Evolutionary conservation across 495 filamentous ascomycete species (phyloP).

Genomic region (Lindgomyces ingoldianus): DNA sequence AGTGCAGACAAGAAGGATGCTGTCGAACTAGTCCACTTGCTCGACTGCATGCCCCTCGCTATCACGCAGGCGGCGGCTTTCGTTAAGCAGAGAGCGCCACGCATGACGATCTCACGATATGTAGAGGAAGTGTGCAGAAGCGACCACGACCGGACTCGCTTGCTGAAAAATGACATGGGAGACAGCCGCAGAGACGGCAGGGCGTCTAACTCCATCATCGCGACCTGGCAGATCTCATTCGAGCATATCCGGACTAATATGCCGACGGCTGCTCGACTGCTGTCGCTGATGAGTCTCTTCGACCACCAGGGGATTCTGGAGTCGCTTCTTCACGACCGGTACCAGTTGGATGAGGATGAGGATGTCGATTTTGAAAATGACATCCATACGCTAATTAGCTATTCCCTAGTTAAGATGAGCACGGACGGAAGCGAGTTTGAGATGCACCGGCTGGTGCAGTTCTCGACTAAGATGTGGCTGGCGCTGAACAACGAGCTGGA

Average conservation of each 20-base stretch:
- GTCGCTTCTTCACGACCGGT: slow-evolving; percentile 17
- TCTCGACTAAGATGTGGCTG: slow-evolving; percentile 51
- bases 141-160: slow-evolving; percentile 43
- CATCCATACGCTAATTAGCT: slow-evolving; percentile 21
- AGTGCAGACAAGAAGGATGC: slow-evolving; percentile 20
- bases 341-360: slow-evolving; percentile 2
- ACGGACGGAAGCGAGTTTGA: slow-evolving; percentile 41
- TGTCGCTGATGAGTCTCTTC: slow-evolving; percentile 39
- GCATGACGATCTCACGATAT: slow-evolving; percentile 44
- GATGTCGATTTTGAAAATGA: slow-evolving; percentile 22
- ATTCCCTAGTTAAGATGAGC: slow-evolving; percentile 32
- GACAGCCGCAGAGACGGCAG: slow-evolving; percentile 48
- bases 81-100: slow-evolving; percentile 28
- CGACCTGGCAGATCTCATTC: slow-evolving; percentile 52
- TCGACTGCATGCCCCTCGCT: slow-evolving; percentile 35
- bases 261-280: slow-evolving; percentile 32
- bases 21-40: slow-evolving; percentile 16
- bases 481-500: slow-evolving; percentile 45
- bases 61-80: slow-evolving; percentile 32
- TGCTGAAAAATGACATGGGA: slow-evolving; percentile 45
- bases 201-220: slow-evolving; percentile 49
- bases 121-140: slow-evolving; percentile 44
- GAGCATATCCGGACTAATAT: slow-evolving; percentile 45
- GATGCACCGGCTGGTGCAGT: slow-evolving; percentile 56
- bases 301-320: slow-evolving; percentile 37